phyloP scores from a whole-genome alignment of 1,284 basidiomycete genomes.

The Bondarzewia mesenterica region DNA sequence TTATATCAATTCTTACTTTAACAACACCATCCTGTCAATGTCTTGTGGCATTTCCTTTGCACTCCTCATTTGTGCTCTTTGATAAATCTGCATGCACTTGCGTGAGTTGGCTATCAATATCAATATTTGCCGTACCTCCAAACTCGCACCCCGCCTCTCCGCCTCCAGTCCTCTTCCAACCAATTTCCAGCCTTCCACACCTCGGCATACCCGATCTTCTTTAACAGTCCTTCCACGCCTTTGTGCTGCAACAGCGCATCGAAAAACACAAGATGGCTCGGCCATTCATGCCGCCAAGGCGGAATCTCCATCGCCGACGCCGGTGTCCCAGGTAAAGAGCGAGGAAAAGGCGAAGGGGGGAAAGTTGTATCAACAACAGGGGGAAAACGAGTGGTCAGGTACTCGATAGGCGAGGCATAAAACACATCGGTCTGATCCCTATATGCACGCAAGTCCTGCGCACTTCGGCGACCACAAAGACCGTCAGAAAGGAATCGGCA shows the following conservation, averaged over 20 bases:
- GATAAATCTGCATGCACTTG: too few species aligned
- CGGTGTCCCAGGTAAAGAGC: slow-evolving; percentile 41
- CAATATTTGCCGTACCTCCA: slow-evolving; percentile 27
- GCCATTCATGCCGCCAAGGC: slow-evolving; percentile 69
- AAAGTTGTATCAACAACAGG: slow-evolving; percentile 50
- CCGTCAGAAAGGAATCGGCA: slow-evolving; percentile 3
- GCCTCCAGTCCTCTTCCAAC: slow-evolving; percentile 75
- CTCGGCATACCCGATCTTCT: slow-evolving; percentile 56
- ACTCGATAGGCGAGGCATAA: slow-evolving; percentile 65
- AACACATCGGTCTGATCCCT: slow-evolving; percentile 82
- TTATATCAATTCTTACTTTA: too few species aligned
- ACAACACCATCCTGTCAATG: too few species aligned
- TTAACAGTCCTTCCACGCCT: slow-evolving; percentile 43
- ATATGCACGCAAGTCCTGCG: slow-evolving; percentile 48
- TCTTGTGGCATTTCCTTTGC: not conserved
- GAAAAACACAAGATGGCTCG: slow-evolving; percentile 75
- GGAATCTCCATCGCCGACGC: slow-evolving; percentile 12
- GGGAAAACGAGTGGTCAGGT: slow-evolving; percentile 64
- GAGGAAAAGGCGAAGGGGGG: slow-evolving; percentile 54
- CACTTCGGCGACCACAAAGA: slow-evolving; percentile 25
- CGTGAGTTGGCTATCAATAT: not conserved
- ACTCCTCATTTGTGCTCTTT: too few species aligned
- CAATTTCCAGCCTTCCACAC: slow-evolving; percentile 60
- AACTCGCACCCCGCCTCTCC: slow-evolving; percentile 74
- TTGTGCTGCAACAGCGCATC: slow-evolving; percentile 54